phyloP scores from a whole-genome alignment of 2,329 filamentous ascomycete genomes.

The Cladorrhinum sp. region DNA sequence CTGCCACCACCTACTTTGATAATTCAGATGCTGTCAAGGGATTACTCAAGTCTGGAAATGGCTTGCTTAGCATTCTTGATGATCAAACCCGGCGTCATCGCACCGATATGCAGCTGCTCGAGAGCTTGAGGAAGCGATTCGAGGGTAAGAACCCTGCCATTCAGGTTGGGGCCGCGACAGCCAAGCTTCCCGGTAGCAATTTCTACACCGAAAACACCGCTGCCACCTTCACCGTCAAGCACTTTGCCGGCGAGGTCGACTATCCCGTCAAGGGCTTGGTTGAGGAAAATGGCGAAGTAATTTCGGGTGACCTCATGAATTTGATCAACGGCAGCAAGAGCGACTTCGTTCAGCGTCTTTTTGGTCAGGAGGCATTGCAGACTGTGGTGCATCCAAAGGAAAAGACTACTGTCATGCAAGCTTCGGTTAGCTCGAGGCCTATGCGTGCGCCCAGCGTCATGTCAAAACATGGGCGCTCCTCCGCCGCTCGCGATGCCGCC shows the following conservation, averaged over 20 bases:
- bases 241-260: constrained; percentile 95
- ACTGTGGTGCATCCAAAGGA: constrained; percentile 93
- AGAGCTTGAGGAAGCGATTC: constrained; percentile 88
- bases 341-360: constrained; percentile 83
- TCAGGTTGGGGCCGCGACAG: constrained; percentile 68
- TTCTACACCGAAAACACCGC: constrained; percentile 80
- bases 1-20: constrained; percentile 95
- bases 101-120: constrained; percentile 84
- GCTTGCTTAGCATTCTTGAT: constrained; percentile 88
- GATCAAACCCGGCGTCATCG: constrained; percentile 90
- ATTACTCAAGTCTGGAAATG: constrained; percentile 87
- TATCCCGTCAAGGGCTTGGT: constrained; percentile 84
- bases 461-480: constrained; percentile 64
- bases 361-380: constrained; percentile 92
- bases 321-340: constrained; percentile 85
- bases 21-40: constrained; percentile 93
- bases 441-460: constrained; percentile 91
- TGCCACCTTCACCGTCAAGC: constrained; percentile 83
- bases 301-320: constrained; percentile 94
- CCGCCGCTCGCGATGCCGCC: constrained; percentile 32
- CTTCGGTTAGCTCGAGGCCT: constrained; percentile 92
- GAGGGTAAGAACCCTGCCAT: constrained; percentile 93
- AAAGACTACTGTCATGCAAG: constrained; percentile 87
- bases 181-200: constrained; percentile 81
- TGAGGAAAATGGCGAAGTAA: constrained; percentile 94